Conservation (phyloP, 768 basidiomycete genomes). For the Plicaturopsis crispa region DNA sequence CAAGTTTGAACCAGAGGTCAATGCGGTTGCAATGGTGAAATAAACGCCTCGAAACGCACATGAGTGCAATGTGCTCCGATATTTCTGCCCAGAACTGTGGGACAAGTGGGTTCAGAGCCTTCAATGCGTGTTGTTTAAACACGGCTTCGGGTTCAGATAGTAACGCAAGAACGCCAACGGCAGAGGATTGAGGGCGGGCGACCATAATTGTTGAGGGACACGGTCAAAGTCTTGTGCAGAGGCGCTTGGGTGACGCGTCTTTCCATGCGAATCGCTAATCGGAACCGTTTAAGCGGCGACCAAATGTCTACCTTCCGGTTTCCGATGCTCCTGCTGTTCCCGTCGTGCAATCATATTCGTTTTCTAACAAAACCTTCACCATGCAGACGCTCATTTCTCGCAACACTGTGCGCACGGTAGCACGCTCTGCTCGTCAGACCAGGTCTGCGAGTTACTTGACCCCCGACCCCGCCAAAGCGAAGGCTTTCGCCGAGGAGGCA, state of each 20-base stretch:
- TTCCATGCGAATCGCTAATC: too few relatives aligned
- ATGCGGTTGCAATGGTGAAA: conserved; percentile 4
- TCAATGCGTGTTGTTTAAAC: conserved; percentile 89
- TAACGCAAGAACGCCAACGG: conserved; percentile 86
- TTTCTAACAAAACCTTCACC: too few relatives aligned
- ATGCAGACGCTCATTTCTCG: too few relatives aligned
- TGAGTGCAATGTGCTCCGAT: conserved; percentile 84
- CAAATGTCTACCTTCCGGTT: too few relatives aligned
- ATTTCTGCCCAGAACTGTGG: conserved; percentile 99
- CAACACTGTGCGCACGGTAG: too few relatives aligned
- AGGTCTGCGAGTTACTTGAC: too few relatives aligned
- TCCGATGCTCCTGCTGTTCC: too few relatives aligned
- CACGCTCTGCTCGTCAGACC: too few relatives aligned
- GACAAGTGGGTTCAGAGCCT: conserved; percentile 73
- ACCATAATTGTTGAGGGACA: conserved; percentile 46
- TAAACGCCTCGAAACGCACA: conserved; percentile 45
- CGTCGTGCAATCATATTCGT: too few relatives aligned
- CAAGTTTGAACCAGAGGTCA: conserved; percentile 5
- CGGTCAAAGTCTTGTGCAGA: conserved; percentile 21
- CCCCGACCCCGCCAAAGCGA: too few relatives aligned
- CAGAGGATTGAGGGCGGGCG: conserved; percentile 67
- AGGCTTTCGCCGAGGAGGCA: too few relatives aligned
- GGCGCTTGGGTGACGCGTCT: conserved; percentile 39
- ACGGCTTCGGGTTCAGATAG: conserved; percentile 82
- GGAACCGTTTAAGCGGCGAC: too few relatives aligned